phyloP scores from a whole-genome alignment of 1,139 yeast species.

The Chernovozyma sophiae-reginae region DNA sequence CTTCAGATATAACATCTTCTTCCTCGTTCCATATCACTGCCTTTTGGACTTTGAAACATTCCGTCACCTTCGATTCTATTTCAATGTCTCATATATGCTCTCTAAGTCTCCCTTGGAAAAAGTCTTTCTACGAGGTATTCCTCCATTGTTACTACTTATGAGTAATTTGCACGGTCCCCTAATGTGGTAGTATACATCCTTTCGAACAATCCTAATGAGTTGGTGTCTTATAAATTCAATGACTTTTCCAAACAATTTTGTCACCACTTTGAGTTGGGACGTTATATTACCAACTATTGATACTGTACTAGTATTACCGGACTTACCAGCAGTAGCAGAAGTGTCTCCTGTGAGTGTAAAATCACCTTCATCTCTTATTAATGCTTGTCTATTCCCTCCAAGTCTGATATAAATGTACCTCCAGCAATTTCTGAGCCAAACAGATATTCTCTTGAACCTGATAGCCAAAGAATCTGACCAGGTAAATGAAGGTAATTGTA shows the following conservation, averaged over 20 bases:
- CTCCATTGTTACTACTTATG: conserved; percentile 15
- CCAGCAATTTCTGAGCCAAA: not conserved
- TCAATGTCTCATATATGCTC: conserved; percentile 7
- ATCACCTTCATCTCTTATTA: not conserved
- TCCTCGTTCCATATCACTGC: too few species aligned
- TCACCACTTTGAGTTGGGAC: conserved; percentile 1
- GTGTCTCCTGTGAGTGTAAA: not conserved
- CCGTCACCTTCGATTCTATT: not conserved
- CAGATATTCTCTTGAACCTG: not conserved
- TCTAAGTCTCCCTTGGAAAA: conserved; percentile 20
- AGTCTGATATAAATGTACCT: conserved; percentile 1
- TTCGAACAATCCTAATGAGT: conserved; percentile 11
- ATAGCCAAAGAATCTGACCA: conserved; percentile 1
- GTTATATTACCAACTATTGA: not conserved
- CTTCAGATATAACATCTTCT: too few species aligned
- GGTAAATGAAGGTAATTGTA: conserved; percentile 3
- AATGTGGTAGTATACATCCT: conserved; percentile 20
- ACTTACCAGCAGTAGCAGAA: not conserved
- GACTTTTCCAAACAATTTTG: not conserved
- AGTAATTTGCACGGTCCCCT: conserved; percentile 25
- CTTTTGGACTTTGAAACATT: too few species aligned
- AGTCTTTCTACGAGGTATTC: conserved; percentile 12
- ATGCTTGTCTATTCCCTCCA: conserved; percentile 2
- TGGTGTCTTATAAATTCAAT: conserved; percentile 9
- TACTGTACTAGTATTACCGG: not conserved